A percentile compares a stretch with the other conserved stretches of the same genome.
Evolutionary conservation across 176 grass and related monocot genomes (phyloP).

Genomic region (Zoysia pacifica): DNA sequence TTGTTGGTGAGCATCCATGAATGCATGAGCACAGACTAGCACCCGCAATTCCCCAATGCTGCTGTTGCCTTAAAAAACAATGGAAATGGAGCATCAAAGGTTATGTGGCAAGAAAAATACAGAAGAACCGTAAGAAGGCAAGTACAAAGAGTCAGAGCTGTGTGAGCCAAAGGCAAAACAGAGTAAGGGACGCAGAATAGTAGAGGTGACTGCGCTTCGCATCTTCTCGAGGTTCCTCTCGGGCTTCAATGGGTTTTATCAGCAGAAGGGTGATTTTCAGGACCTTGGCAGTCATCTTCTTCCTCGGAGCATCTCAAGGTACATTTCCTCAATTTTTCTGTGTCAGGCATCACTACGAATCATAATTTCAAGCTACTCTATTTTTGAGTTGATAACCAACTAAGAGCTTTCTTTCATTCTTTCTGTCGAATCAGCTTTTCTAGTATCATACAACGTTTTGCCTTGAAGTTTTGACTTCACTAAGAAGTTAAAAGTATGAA

Average conservation of each 20-base stretch:
- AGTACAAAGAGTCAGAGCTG: conserved; percentile 35
- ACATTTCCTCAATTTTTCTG: neutral
- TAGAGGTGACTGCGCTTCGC: neutral
- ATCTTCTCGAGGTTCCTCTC: neutral
- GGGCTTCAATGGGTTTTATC: conserved; percentile 51
- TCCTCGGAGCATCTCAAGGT: conserved; percentile 65
- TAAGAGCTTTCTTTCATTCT: conserved; percentile 6
- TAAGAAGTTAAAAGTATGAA: neutral
- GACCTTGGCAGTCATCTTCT: conserved; percentile 48
- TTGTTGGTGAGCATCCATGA: conserved; percentile 41
- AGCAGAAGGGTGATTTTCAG: conserved; percentile 43
- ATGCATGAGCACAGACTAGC: conserved; percentile 11
- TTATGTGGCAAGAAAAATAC: neutral
- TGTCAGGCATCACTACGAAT: conserved; percentile 8
- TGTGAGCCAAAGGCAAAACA: conserved; percentile 20
- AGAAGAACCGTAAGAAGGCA: conserved; percentile 35
- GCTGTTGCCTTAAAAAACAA: conserved; percentile 42
- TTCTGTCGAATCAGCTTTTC: conserved; percentile 5
- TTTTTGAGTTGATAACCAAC: neutral
- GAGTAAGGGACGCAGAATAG: neutral
- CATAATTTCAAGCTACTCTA: neutral
- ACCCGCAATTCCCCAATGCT: neutral
- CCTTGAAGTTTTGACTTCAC: conserved; percentile 16
- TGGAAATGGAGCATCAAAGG: conserved; percentile 29
- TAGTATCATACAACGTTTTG: conserved; percentile 11